Conservation (phyloP, 2,329 filamentous ascomycete species). For the Aspergillus terreus region DNA sequence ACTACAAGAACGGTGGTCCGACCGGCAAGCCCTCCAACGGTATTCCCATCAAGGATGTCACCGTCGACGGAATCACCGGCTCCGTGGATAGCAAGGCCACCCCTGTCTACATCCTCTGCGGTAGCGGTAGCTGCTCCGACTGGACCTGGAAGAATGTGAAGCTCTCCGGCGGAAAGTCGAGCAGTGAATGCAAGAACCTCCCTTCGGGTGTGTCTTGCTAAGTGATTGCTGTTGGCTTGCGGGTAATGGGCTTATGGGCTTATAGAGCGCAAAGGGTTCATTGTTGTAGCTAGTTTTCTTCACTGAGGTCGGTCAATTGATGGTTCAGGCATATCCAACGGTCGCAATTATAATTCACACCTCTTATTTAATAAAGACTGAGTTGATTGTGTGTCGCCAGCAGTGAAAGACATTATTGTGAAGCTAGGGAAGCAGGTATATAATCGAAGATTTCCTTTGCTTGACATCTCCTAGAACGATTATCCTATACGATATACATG, state of each 20-base stretch:
- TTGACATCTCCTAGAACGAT: no score
- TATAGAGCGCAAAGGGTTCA: not conserved
- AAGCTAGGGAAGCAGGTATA: no score
- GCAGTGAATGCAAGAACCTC: constrained; percentile 39
- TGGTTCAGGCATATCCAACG: no score
- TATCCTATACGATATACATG: no score
- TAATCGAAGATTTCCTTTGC: no score
- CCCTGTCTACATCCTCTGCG: constrained; percentile 55
- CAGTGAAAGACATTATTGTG: no score
- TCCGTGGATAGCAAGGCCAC: constrained; percentile 31
- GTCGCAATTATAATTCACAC: no score
- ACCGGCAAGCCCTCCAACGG: constrained; percentile 36
- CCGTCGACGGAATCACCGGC: constrained; percentile 34
- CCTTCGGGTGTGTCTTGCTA: constrained; percentile 37
- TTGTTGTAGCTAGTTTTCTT: no score
- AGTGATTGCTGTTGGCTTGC: not conserved
- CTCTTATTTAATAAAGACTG: no score
- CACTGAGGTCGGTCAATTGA: no score
- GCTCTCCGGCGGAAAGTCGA: constrained; percentile 51
- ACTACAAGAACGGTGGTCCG: constrained; percentile 50
- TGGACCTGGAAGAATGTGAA: constrained; percentile 52
- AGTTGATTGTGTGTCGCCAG: no score
- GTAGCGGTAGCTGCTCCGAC: constrained; percentile 47
- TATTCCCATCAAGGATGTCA: constrained; percentile 40
- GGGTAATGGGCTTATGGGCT: not conserved